These are phyloP conservation scores for Cercophora scortea DNA, from an alignment of 495 filamentous ascomycete genomes.

Conservation along the genomic window DNA sequence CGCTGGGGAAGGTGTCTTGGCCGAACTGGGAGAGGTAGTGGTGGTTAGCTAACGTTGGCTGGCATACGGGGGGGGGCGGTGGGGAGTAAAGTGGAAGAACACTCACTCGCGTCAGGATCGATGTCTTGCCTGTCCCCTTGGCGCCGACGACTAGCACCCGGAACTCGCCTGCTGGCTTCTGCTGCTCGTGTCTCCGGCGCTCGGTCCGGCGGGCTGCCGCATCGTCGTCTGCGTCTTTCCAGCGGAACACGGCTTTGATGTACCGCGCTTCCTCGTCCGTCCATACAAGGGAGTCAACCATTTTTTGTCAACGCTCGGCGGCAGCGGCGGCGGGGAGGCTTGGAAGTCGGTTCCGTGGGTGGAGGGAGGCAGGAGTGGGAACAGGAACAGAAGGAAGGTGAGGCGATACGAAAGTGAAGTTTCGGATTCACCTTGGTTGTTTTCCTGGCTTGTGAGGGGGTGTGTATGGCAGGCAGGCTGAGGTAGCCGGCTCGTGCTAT, in stretches of 20 bases:
- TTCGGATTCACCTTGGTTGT: background rate
- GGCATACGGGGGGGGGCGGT: background rate
- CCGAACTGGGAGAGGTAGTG: constrained; percentile 31
- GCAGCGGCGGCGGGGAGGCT: no score
- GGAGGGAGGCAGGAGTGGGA: no score
- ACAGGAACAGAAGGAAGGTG: no score
- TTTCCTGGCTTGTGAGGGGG: background rate
- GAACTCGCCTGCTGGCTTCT: constrained; percentile 26
- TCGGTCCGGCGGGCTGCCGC: constrained; percentile 2
- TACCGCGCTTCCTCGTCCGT: constrained; percentile 36
- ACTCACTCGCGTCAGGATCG: constrained; percentile 31
- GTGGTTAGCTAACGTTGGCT: background rate
- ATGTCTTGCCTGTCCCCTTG: constrained; percentile 34
- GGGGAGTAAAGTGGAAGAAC: background rate
- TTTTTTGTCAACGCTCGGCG: background rate
- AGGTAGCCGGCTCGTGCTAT: no score
- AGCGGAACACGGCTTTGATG: constrained; percentile 32
- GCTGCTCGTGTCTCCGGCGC: constrained; percentile 4
- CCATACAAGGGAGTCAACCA: constrained; percentile 27
- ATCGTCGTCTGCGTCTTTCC: constrained; percentile 21
- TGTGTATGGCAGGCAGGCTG: background rate
- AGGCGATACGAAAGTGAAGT: no score
- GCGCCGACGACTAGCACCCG: constrained; percentile 33
- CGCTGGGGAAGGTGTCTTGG: constrained; percentile 15
- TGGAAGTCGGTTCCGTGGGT: no score